Evolutionary conservation across 495 filamentous ascomycete species (phyloP).

Genomic region (Penicillium turbatum): DNA sequence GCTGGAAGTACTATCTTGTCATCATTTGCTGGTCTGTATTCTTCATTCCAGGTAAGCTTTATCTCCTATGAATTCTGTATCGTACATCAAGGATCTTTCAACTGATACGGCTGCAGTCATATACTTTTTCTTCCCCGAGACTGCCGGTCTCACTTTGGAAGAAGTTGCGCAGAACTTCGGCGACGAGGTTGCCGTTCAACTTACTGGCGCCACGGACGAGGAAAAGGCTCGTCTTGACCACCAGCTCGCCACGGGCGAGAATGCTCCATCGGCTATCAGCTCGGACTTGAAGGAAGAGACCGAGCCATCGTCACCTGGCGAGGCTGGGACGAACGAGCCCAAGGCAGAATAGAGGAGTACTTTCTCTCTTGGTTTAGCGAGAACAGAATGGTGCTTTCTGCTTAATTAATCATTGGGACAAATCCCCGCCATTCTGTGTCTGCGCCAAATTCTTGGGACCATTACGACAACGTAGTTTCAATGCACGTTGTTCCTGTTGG

Average conservation of each 20-base stretch:
- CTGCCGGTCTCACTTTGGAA: constrained; percentile 48
- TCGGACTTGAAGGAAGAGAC: background rate
- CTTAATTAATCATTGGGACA: no score
- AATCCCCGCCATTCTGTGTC: no score
- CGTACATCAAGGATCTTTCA: background rate
- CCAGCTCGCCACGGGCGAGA: constrained; percentile 1
- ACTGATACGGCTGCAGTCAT: constrained; percentile 24
- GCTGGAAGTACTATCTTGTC: constrained; percentile 49
- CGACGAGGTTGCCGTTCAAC: constrained; percentile 38
- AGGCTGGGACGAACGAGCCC: background rate
- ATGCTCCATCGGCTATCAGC: background rate
- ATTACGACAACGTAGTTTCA: no score
- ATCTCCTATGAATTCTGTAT: background rate
- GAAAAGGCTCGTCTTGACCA: constrained; percentile 27
- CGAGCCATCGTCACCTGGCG: background rate
- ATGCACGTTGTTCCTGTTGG: no score
- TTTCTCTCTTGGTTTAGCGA: no score
- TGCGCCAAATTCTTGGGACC: no score
- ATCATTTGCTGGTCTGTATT: constrained; percentile 43
- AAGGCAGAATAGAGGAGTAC: background rate
- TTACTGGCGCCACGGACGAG: constrained; percentile 32
- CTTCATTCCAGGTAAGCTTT: constrained; percentile 32
- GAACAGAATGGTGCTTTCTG: background rate
- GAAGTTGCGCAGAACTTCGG: constrained; percentile 45
- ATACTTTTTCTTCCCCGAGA: constrained; percentile 51